These are phyloP conservation scores for Boletus fagicola DNA, from an alignment of 768 basidiomycete species.

Conservation along the genomic window DNA sequence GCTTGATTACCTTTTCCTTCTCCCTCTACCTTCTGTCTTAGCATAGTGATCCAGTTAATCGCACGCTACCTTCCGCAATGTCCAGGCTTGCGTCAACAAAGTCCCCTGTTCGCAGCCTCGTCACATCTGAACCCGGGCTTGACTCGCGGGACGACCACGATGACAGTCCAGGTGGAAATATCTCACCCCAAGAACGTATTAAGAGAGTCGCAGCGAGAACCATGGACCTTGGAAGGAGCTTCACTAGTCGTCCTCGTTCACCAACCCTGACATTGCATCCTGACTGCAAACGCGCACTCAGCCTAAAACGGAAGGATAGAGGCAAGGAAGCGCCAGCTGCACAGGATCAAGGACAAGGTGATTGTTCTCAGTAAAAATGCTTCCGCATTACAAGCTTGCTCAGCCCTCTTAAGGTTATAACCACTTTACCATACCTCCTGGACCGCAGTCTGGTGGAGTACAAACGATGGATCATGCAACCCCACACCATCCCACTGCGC, in stretches of 20 bases:
- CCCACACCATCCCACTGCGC: conserved; percentile 7
- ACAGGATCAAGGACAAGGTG: conserved; percentile 32
- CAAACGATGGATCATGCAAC: conserved; percentile 4
- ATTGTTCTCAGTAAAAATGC: conserved; percentile 28
- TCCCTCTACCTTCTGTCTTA: conserved; percentile 6
- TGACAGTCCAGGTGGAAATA: conserved; percentile 27
- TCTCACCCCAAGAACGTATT: conserved; percentile 43
- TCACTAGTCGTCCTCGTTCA: conserved; percentile 41
- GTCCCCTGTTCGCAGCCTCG: conserved; percentile 20
- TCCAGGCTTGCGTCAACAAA: conserved; percentile 26
- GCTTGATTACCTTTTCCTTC: conserved; percentile 3
- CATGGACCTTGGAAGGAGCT: conserved; percentile 62
- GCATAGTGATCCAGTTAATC: conserved; percentile 6
- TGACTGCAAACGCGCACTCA: conserved; percentile 52
- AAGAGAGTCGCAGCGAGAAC: conserved; percentile 58
- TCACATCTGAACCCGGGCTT: conserved; percentile 32
- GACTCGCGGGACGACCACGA: conserved; percentile 32
- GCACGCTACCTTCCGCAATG: conserved; percentile 16
- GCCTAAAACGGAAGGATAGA: conserved; percentile 52
- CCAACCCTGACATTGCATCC: conserved; percentile 31
- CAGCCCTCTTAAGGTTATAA: conserved; percentile 11
- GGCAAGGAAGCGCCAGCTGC: conserved; percentile 36
- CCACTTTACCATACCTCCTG: conserved; percentile 18
- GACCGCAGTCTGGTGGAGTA: conserved; percentile 20
- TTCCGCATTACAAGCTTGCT: conserved; percentile 7